Evolutionary conservation across 345 rosid species (phyloP).

Genomic region (Boechera retrofracta): DNA sequence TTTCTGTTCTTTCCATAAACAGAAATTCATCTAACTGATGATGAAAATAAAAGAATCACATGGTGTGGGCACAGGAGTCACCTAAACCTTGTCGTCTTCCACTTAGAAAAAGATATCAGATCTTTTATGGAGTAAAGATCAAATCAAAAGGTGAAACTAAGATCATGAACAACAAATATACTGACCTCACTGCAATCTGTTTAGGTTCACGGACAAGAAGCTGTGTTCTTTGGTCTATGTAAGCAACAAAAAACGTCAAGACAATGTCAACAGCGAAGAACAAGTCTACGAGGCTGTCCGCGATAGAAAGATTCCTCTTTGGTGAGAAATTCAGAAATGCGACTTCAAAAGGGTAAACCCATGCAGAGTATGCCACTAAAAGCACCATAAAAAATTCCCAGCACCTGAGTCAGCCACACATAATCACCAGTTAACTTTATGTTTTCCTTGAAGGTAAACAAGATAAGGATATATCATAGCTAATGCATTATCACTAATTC

Average conservation of each 20-base stretch:
- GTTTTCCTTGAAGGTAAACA: neutral
- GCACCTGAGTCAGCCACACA: constrained; percentile 53
- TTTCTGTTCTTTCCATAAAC: constrained; percentile 43
- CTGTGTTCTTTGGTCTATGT: constrained; percentile 71
- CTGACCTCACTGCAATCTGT: constrained; percentile 74
- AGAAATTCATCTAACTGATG: constrained; percentile 34
- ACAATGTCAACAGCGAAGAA: constrained; percentile 82
- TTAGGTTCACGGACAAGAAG: constrained; percentile 65
- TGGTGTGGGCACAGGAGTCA: constrained; percentile 46
- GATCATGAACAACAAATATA: constrained; percentile 10
- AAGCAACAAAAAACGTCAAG: constrained; percentile 79
- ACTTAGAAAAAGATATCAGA: neutral
- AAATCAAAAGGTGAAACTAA: constrained; percentile 1
- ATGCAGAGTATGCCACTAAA: constrained; percentile 80
- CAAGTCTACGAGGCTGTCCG: constrained; percentile 76
- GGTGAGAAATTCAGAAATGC: constrained; percentile 65
- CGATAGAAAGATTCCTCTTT: constrained; percentile 52
- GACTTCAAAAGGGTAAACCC: constrained; percentile 85
- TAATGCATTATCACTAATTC: constrained; percentile 2
- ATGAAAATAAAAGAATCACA: constrained; percentile 31
- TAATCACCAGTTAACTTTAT: constrained; percentile 7
- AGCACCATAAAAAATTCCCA: constrained; percentile 91
- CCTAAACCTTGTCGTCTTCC: constrained; percentile 42
- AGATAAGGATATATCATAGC: neutral
- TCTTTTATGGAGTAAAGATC: constrained; percentile 21